phyloP scores from a whole-genome alignment of 495 filamentous ascomycete species.

The Lepidopterella palustris region DNA sequence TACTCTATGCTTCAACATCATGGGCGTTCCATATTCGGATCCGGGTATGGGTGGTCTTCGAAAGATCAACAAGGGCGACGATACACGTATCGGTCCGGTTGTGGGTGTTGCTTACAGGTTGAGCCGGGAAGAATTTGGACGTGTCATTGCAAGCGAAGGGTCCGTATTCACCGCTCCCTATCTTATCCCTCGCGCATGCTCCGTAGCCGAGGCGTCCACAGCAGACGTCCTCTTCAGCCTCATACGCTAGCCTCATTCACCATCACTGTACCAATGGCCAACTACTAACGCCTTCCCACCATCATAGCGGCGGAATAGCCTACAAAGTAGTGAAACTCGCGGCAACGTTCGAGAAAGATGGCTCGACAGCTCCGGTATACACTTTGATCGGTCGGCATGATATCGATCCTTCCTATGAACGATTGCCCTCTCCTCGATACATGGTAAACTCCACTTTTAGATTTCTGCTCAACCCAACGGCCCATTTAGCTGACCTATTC shows the following conservation, averaged over 20 bases:
- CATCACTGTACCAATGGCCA: not conserved
- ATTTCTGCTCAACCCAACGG: not conserved
- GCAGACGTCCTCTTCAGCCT: not conserved
- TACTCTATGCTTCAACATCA: slow-evolving; percentile 11
- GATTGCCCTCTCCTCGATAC: not conserved
- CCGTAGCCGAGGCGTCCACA: not conserved
- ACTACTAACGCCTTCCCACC: not conserved
- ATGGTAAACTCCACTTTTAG: not conserved
- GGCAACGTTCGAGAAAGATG: not conserved
- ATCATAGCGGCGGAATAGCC: not conserved
- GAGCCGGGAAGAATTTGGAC: not conserved
- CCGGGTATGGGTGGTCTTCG: slow-evolving; percentile 13
- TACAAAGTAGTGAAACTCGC: not conserved
- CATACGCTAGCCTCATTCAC: not conserved
- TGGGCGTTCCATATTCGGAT: slow-evolving; percentile 12
- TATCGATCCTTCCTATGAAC: not conserved
- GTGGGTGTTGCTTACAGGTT: slow-evolving; percentile 9
- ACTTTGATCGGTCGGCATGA: not conserved
- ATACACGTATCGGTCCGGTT: slow-evolving; percentile 1
- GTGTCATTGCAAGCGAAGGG: slow-evolving; percentile 15
- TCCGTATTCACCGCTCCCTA: not conserved
- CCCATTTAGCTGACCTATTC: not conserved
- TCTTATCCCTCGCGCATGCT: not conserved
- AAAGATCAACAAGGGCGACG: not conserved
- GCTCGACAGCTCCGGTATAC: not conserved